phyloP scores from a whole-genome alignment of 2,329 filamentous ascomycete genomes.

The Curvularia spicifera region DNA sequence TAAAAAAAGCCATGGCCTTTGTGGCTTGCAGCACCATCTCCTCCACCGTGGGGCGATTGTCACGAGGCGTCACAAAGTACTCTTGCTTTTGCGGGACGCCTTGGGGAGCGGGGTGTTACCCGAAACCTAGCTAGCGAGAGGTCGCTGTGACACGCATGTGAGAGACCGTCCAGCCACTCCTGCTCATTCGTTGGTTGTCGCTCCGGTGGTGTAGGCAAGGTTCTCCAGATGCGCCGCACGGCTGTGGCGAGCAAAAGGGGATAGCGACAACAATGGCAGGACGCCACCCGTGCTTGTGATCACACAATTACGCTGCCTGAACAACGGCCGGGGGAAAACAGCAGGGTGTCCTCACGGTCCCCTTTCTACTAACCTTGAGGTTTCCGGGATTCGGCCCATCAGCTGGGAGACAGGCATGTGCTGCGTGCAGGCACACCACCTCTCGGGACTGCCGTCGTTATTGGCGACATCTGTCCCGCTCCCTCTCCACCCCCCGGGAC shows the following conservation, averaged over 20 bases:
- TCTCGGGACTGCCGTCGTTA: conserved; percentile 17
- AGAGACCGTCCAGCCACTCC: conserved; percentile 19
- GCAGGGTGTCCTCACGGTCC: conserved; percentile 4
- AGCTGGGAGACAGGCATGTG: conserved; percentile 28
- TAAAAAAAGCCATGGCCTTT: conserved; percentile 8
- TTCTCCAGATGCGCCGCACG: conserved; percentile 44
- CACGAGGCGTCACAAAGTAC: conserved; percentile 25
- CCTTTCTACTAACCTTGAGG: conserved; percentile 19
- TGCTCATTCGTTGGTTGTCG: conserved; percentile 30
- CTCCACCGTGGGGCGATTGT: conserved; percentile 18
- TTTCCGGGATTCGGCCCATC: conserved; percentile 15
- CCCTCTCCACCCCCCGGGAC: conserved; percentile 18
- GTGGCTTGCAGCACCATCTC: conserved; percentile 24
- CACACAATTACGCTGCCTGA: conserved; percentile 27
- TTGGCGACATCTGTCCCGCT: conserved; percentile 26
- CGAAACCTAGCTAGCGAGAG: conserved; percentile 17
- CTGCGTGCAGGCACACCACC: conserved; percentile 22
- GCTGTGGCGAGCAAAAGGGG: conserved; percentile 38
- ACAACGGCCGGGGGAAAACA: conserved; percentile 12
- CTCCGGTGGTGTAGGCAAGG: conserved; percentile 25
- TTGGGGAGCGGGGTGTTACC: conserved; percentile 19
- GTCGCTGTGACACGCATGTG: conserved; percentile 32
- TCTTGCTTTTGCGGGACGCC: conserved; percentile 19
- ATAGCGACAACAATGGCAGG: conserved; percentile 28
- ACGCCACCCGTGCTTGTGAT: conserved; percentile 39